Evolutionary conservation across 2,329 filamentous ascomycete species (phyloP), one percentile per base, ranked within the genome.

Genomic region (Colletotrichum magnum): DNA sequence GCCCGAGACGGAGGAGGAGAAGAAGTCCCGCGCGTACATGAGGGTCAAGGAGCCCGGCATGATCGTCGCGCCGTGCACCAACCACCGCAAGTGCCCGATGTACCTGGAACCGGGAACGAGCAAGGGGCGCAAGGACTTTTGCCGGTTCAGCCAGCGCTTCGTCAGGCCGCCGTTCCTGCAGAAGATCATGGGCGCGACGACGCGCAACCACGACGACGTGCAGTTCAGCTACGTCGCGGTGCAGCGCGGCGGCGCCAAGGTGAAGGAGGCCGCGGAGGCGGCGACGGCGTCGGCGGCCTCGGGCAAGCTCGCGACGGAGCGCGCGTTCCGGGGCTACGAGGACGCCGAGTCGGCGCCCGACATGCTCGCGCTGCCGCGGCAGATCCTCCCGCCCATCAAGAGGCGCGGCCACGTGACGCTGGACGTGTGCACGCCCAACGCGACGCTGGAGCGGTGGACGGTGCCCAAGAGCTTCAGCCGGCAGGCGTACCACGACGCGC

Each of bases 391-490:
- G 0, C 94, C 96, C 1, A 85, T 99, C 69, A 99, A 99, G 83
- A 90, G 94, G 26, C 90, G 90, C 47, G 94, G 94, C 0, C 96
- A 99, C 78, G 91, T 98, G 51, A 94, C 92, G 16, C 84, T 99
- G 32, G 96, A 99, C 77, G 79, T 98, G 3, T 99, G 96, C 84
- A 98, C 96, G 0, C 92, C 95, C 0, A 87, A 89, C 1, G 96
- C 93, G 39, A 90, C 88, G 50, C 90, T 98, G 41, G 95, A 99
- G 84, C 93, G 96, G 64, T 99, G 96, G 96, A 96, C 92, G 0
- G 92, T 99, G 0, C 93, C 95, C 2, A 90, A 90, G 74, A 94
- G 91, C 69, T 96, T 92, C 80, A 92, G 91, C 78, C 91, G 88
- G 74, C 90, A 92, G 75, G 94, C 94, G 1, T 98, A 95, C 82